phyloP scores from a whole-genome alignment of 2,329 filamentous ascomycete genomes.

The Colletotrichum sp. region DNA sequence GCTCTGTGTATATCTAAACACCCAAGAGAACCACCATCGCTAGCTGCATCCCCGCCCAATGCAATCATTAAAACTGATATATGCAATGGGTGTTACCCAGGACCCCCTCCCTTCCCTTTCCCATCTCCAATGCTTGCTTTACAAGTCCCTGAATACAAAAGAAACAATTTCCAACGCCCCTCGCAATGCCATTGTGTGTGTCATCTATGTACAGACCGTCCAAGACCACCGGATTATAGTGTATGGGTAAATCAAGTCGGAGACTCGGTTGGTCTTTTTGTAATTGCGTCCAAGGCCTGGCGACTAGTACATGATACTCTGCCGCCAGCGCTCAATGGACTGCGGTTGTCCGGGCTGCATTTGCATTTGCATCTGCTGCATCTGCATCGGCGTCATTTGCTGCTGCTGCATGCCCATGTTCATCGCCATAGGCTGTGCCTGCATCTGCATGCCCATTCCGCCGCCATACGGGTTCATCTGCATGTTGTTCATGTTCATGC shows the following conservation, averaged over 20 bases:
- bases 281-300: background rate
- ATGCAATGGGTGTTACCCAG: background rate
- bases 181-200: constrained; percentile 14
- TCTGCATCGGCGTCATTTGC: constrained; percentile 25
- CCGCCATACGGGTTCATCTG: constrained; percentile 25
- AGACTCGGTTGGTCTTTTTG: background rate
- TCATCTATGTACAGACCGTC: background rate
- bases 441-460: constrained; percentile 25
- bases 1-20: background rate
- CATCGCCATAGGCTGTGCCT: constrained; percentile 7
- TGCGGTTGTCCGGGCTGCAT: constrained; percentile 22
- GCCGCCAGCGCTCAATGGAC: constrained; percentile 42
- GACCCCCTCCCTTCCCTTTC: background rate
- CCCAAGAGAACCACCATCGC: background rate
- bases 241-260: background rate
- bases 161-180: constrained; percentile 12
- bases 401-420: constrained; percentile 20
- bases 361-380: constrained; percentile 21
- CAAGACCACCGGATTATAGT: background rate
- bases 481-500: constrained; percentile 29
- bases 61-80: background rate
- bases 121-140: background rate
- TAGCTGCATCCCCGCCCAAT: background rate
- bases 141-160: background rate
- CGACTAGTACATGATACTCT: constrained; percentile 35